Evolutionary conservation across 148 eudicot species (phyloP), one percentile per base, ranked within the genome.

Genomic region (Cornus suecica): DNA sequence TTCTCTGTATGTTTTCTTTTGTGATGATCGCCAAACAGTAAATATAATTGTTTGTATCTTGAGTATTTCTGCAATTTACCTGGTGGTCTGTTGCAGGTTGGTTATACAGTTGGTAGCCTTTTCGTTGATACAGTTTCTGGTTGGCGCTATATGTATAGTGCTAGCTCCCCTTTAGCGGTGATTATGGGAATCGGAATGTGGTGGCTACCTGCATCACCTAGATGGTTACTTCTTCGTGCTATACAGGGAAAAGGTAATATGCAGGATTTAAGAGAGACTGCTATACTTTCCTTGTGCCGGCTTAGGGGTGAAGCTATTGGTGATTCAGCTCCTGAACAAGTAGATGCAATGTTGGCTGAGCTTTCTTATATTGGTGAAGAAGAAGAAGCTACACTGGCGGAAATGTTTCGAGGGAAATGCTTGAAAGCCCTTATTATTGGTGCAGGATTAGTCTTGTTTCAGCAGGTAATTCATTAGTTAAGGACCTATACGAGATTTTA

Each of bases 181-280:
- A 69, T 90, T 28, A 89, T 95, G 99, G 89, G 84, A 72, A 85
- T 92, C 78, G 99, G 99, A 78, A 91, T 92, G 94, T 95, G 97
- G 99, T 95, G 97, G 97, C 89, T 95, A 23, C 97, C 99, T 68
- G 79, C 85, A 58, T 91, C 99, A 65, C 99, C 99, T 45, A 87
- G 99, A 86, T 95, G 97, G 99, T 76, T 95, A 68, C 94, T 95
- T 80, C 84, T 92, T 72, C 76, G 97, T 86, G 99, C 97, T 76
- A 85, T 95, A 41, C 97, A 87, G 80, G 97, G 99, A 72, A 95
- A 92, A 87, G 99, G 97, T 45, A 74, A 85, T 67, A 79, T 74
- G 79, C 87, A 82, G 83, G 90, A 81, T 42, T 83, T 95, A 70
- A 86, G 85, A 82, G 87, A 88, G 68, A 81, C 73, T 75, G 89